Percentiles rank a stretch among this genome's conserved stretches.
Conservation (phyloP, 306 rosid species). For the Cicer chorassanicum region DNA sequence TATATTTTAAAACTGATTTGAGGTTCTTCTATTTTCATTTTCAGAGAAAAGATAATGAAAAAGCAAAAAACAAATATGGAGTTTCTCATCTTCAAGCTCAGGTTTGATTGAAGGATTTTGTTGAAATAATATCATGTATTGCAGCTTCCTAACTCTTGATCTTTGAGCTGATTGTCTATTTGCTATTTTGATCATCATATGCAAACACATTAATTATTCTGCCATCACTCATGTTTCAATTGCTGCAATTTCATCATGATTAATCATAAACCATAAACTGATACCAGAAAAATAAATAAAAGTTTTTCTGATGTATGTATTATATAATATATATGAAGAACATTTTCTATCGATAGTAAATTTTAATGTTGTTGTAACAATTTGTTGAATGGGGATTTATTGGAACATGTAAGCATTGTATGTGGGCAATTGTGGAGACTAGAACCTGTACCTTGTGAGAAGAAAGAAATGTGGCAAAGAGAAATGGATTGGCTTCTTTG, state of each 20-base stretch:
- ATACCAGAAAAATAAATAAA: not conserved
- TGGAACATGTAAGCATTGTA: slow-evolving; percentile 63
- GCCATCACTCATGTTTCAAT: not conserved
- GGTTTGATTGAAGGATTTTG: too few relatives aligned
- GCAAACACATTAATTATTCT: slow-evolving; percentile 15
- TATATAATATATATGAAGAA: not conserved
- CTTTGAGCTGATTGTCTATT: slow-evolving; percentile 97
- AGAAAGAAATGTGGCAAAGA: slow-evolving; percentile 80
- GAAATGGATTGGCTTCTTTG: slow-evolving; percentile 91
- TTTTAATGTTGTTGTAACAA: not conserved
- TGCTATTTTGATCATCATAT: slow-evolving; percentile 68
- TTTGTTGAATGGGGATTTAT: slow-evolving; percentile 1
- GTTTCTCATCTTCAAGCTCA: too few relatives aligned
- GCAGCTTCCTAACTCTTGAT: slow-evolving; percentile 95
- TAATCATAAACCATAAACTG: not conserved
- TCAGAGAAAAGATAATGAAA: too few relatives aligned
- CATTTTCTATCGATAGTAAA: not conserved
- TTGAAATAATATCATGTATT: slow-evolving; percentile 54
- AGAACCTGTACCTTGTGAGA: slow-evolving; percentile 70
- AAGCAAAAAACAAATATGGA: too few relatives aligned
- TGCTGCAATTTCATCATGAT: not conserved
- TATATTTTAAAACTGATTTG: too few relatives aligned
- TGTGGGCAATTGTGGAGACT: slow-evolving; percentile 94
- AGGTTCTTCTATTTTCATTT: too few relatives aligned
- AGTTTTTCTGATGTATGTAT: too few relatives aligned